Base-by-base conservation (phyloP, 75 land plant genomes). In the Picea sitchensis region DNA sequence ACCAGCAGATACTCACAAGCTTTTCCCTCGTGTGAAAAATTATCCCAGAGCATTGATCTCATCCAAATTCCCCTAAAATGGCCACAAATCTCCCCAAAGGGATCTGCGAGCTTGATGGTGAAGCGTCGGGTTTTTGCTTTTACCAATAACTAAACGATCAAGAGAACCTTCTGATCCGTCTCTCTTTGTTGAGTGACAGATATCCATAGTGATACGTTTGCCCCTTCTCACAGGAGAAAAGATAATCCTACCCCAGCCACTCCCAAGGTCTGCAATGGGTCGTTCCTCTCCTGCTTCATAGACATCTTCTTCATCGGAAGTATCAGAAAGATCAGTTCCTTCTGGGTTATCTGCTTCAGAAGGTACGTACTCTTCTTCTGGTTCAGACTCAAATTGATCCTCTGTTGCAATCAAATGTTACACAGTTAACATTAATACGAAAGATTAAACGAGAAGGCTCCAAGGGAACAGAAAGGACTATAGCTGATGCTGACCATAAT, bases 11-110 rank as follows among this genome's bases (percentile, higher is more conserved):
- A 44, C 12, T 47, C 3, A 0, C 74, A 71, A n/a, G 26, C 74
- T 65, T 71, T 44, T 44, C 74, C 54, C 17, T 71, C 11, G n/a
- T 38, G 44, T 44, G n/a, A 14, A 54, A 71, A 47, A 38, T 41
- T 41, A 44, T 71, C 74, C 56, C n/a, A 20, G 20, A 13, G 3
- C 67, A 71, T 38, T 15, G 5, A 44, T 18, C 54, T 38, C 21
- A 18, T 71, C 32, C 18, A 57, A 58, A 30, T 74, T 20, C 26
- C 61, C 73, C 59, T 61, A 83, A 23, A 65, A 88, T 65, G 95
- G 93, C 95, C 95, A 93, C 32, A 96, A 84, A 69, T 96, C 98
- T 59, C 98, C 98, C 98, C 98, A 94, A 8, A 88, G 61, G 20
- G 92, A 91, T 62, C 82, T 86, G n/a, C 86, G 83, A 58, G 98